Conservation (phyloP, 805 yeast species). For the Starmerella davenportii region DNA sequence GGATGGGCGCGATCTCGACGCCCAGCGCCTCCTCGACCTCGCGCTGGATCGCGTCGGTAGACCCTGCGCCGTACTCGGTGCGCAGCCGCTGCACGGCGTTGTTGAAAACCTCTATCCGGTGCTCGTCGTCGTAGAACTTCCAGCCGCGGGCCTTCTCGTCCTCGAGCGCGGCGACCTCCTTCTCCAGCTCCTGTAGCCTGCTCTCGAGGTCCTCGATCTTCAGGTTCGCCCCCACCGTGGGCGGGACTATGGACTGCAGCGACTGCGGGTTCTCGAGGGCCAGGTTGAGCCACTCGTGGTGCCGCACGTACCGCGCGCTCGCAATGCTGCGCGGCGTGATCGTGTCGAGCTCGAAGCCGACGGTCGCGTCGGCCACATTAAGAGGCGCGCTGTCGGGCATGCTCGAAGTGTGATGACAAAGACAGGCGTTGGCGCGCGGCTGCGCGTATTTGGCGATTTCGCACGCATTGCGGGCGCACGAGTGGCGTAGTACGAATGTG, state of each 20-base stretch:
- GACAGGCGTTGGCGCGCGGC: too few relatives aligned
- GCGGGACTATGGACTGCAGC: constrained; percentile 15
- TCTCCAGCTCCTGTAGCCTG: constrained; percentile 12
- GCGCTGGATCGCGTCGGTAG: constrained; percentile 7
- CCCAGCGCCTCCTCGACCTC: constrained; percentile 13
- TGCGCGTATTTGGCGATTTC: too few relatives aligned
- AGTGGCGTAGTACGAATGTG: too few relatives aligned
- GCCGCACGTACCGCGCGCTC: constrained; percentile 26
- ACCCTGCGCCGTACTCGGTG: constrained; percentile 18
- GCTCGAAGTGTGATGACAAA: too few relatives aligned
- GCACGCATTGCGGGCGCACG: too few relatives aligned
- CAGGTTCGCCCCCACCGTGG: constrained; percentile 7
- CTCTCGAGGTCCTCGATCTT: constrained; percentile 9
- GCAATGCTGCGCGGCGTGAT: constrained; percentile 28
- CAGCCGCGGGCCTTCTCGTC: constrained; percentile 12
- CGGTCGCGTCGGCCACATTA: constrained; percentile 17
- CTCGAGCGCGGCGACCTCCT: constrained; percentile 19
- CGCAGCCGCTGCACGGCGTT: constrained; percentile 18
- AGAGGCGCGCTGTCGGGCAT: constrained; percentile 16
- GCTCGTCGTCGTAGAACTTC: constrained; percentile 11
- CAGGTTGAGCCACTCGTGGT: constrained; percentile 30
- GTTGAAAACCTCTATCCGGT: constrained; percentile 14
- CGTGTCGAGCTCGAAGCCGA: constrained; percentile 27
- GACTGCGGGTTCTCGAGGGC: constrained; percentile 25
- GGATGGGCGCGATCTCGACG: constrained; percentile 8